Conservation (phyloP, 2,329 filamentous ascomycete species). For the Thelonectria blattea region DNA sequence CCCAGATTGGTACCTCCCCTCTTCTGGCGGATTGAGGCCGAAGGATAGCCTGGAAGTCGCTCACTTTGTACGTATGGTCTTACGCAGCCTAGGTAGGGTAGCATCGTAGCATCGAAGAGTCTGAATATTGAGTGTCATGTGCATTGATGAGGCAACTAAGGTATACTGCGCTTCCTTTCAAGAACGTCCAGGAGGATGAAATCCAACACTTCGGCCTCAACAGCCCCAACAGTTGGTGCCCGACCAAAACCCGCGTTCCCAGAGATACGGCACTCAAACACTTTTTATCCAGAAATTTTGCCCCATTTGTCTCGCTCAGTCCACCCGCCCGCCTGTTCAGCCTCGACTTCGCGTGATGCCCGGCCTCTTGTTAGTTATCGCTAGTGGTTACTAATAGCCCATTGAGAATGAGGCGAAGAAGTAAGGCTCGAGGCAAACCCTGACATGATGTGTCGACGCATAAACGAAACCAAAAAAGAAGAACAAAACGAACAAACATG, state of each 20-base stretch:
- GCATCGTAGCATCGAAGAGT: background rate
- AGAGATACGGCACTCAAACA: background rate
- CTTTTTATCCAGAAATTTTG: background rate
- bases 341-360: slow-evolving; percentile 1
- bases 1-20: background rate
- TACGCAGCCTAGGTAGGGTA: background rate
- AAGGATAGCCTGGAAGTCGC: background rate
- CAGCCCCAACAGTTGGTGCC: background rate
- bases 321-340: background rate
- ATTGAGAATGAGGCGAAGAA: slow-evolving; percentile 7
- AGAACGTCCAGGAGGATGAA: background rate
- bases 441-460: slow-evolving; percentile 17
- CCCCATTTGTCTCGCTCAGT: background rate
- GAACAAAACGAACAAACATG: slow-evolving; percentile 25
- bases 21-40: background rate
- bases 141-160: background rate
- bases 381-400: no score
- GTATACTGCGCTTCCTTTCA: background rate
- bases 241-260: background rate
- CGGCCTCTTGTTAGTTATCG: background rate
- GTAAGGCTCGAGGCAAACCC: slow-evolving; percentile 8
- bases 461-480: slow-evolving; percentile 1
- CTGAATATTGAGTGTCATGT: background rate
- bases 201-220: background rate
- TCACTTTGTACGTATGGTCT: background rate